Percentiles rank a stretch among this genome's conserved stretches.
phyloP scores from a whole-genome alignment of 371 early-diverging fungal species.

The Chytridiales sp. region DNA sequence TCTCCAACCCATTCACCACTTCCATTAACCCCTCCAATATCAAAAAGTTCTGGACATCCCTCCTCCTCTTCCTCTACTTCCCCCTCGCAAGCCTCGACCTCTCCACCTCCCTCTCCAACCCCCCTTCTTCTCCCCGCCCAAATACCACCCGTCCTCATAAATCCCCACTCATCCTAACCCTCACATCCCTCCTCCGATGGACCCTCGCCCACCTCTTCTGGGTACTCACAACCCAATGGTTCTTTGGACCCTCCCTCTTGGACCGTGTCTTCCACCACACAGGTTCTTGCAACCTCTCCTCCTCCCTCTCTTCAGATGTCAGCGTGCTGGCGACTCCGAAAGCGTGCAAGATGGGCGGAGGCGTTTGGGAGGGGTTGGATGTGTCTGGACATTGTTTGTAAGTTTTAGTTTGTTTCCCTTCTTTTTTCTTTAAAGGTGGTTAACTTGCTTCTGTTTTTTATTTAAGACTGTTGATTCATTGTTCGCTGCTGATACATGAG shows the following conservation, averaged over 20 bases:
- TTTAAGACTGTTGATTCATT: slow-evolving; percentile 68
- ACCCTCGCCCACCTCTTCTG: slow-evolving; percentile 74
- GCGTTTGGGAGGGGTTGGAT: slow-evolving; percentile 68
- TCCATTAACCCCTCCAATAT: slow-evolving; percentile 5
- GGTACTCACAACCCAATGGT: slow-evolving; percentile 79
- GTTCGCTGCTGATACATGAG: slow-evolving; percentile 75
- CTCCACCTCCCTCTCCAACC: background rate
- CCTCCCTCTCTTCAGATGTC: slow-evolving; percentile 1
- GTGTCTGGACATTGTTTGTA: slow-evolving; percentile 85
- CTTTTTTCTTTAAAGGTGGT: too few species aligned
- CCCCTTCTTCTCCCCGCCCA: background rate
- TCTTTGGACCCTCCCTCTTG: slow-evolving; percentile 76
- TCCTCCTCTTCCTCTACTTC: background rate
- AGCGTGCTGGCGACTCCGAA: slow-evolving; percentile 15
- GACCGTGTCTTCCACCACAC: slow-evolving; percentile 73
- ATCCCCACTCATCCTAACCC: background rate
- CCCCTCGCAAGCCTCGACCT: background rate
- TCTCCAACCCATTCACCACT: slow-evolving; percentile 43
- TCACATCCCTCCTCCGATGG: slow-evolving; percentile 56
- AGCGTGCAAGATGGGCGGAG: slow-evolving; percentile 66
- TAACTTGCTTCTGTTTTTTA: background rate
- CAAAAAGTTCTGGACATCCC: slow-evolving; percentile 34
- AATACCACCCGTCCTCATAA: background rate
- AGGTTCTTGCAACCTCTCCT: slow-evolving; percentile 61
- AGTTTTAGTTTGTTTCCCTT: slow-evolving; percentile 5